Evolutionary conservation across 208 protist species (phyloP), one percentile per base, ranked within the genome.

Genomic region (Acanthamoeba sp.): DNA sequence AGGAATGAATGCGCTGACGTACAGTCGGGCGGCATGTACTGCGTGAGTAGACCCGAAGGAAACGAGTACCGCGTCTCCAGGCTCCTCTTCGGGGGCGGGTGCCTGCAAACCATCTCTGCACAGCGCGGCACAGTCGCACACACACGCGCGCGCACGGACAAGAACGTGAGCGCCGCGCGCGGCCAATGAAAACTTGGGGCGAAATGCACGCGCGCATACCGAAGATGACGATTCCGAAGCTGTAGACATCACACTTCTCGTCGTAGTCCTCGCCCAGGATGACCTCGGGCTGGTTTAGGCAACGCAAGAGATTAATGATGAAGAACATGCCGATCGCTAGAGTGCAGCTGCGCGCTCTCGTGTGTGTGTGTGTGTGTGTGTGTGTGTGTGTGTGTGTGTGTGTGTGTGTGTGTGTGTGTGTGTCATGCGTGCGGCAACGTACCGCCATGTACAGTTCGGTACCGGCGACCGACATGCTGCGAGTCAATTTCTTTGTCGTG

Each of bases 381-480:
- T 62, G 38, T 48, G 69, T 4, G 69, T 3, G 6, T 6, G 16
- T 45, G 36, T 9, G 38, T 55, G 48, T 29, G 32, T 48, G 42
- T 10, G 42, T 48, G 42, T 48, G 42, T 48, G 42, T 10, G 42
- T 5, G 3, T 4, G 69, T 18, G 29, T n/a, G 80, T 62, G 48
- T 88, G n/a, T 6, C n/a, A 22, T 27, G 7, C 18, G 48, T 7
- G 18, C 9, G 27, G 14, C 3, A 2, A 18, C 36, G 48, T 24
- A 62, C 48, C 2, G 80, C 80, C 80, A 88, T 88, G 80, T 88
- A 88, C 14, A 88, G 80, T 27, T 55, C 42, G 22, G 80, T 88
- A n/a, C 80, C 80, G 80, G 80, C 80, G 36, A 88, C 50, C 18
- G 80, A 88, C 80, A 88, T 88, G 42, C 32, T 24, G n/a, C 80